Conservation (phyloP, 306 rosid species). For the Abrus pulchellus region DNA sequence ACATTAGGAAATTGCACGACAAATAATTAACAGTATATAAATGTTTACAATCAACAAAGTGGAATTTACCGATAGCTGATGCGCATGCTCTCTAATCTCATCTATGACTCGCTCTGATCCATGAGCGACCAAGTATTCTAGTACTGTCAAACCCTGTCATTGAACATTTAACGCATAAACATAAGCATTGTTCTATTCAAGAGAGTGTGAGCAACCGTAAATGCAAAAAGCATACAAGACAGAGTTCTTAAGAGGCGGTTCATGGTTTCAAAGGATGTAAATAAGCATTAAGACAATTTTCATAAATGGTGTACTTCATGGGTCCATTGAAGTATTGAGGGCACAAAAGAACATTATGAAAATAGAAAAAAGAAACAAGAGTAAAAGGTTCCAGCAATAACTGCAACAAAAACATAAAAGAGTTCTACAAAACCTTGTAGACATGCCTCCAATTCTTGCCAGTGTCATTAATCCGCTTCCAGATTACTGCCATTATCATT, state of each 20-base stretch:
- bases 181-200: neutral
- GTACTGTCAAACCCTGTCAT: constrained; percentile 77
- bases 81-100: constrained; percentile 80
- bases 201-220: neutral
- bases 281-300: neutral
- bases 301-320: neutral
- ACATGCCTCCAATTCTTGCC: constrained; percentile 99
- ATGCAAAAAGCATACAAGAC: constrained; percentile 22
- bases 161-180: constrained; percentile 33
- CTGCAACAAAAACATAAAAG: constrained; percentile 26
- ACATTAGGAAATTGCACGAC: neutral
- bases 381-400: constrained; percentile 15
- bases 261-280: constrained; percentile 8
- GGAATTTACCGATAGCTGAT: constrained; percentile 83
- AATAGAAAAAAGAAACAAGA: neutral
- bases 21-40: constrained; percentile 26
- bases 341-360: neutral
- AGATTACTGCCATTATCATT: constrained; percentile 83
- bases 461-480: constrained; percentile 94
- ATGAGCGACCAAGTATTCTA: constrained; percentile 84
- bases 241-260: neutral
- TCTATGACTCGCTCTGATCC: constrained; percentile 95
- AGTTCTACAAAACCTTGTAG: constrained; percentile 68
- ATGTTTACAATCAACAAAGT: constrained; percentile 4
- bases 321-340: constrained; percentile 6